Conservation (phyloP, 208 protist genomes). For the Vickermania ingenoplastis region DNA sequence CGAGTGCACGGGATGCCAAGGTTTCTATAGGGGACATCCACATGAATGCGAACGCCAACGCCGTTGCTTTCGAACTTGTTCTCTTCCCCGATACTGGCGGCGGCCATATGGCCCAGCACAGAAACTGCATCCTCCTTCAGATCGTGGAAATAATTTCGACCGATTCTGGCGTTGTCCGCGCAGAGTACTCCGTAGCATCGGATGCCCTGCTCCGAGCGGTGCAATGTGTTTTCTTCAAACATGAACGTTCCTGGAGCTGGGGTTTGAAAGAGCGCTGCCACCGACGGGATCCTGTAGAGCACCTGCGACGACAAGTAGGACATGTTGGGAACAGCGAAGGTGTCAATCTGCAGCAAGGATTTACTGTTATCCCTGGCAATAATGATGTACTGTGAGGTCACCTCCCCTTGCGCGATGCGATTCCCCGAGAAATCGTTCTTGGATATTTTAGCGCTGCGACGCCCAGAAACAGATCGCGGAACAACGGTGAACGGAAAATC, state of each 20-base stretch:
- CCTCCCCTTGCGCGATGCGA: constrained; percentile 23
- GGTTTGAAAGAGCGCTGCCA: constrained; percentile 39
- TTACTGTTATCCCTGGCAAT: constrained; percentile 22
- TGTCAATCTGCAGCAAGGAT: constrained; percentile 72
- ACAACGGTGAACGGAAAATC: constrained; percentile 24
- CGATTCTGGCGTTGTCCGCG: constrained; percentile 25
- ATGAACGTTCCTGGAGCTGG: constrained; percentile 51
- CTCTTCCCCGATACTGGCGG: constrained; percentile 40
- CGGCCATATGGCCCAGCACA: constrained; percentile 62
- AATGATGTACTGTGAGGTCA: constrained; percentile 63
- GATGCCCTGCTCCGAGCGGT: constrained; percentile 31
- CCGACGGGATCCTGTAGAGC: constrained; percentile 37
- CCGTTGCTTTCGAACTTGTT: constrained; percentile 67
- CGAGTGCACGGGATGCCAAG: constrained; percentile 1
- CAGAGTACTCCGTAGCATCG: constrained; percentile 46
- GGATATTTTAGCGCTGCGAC: constrained; percentile 34
- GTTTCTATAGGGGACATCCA: background rate
- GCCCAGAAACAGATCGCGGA: constrained; percentile 14
- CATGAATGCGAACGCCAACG: constrained; percentile 20
- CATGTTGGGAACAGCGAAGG: constrained; percentile 16
- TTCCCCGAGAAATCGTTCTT: constrained; percentile 64
- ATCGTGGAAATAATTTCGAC: constrained; percentile 47
- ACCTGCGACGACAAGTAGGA: constrained; percentile 56
- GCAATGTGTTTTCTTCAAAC: constrained; percentile 58
- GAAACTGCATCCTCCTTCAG: constrained; percentile 34